These are phyloP conservation scores for Thelonectria rubi DNA, from an alignment of 2,329 filamentous ascomycete species.

Conservation along the genomic window DNA sequence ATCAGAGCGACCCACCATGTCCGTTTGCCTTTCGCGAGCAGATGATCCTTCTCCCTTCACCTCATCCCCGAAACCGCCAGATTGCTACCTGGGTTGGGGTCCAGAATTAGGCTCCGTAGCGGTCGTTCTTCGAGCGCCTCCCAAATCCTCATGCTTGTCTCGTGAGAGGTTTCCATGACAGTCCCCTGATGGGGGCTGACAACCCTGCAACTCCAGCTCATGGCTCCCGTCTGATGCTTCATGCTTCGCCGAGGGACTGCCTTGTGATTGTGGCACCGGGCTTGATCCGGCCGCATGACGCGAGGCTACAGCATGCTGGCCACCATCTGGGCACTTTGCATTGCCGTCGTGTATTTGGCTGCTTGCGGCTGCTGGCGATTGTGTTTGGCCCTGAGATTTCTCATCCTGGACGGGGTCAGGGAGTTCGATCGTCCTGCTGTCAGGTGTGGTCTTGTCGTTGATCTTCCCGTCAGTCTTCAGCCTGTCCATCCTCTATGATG, in stretches of 20 bases:
- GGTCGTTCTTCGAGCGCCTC: background rate
- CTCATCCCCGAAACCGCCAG: background rate
- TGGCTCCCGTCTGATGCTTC: background rate
- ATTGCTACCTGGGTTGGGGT: background rate
- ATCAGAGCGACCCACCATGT: background rate
- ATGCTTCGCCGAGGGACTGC: conserved; percentile 4
- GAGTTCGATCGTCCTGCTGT: background rate
- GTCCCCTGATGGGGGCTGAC: background rate
- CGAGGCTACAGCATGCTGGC: background rate
- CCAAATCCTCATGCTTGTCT: background rate
- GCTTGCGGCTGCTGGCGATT: background rate
- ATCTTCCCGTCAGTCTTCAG: conserved; percentile 26
- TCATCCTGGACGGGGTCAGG: background rate
- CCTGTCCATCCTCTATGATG: conserved; percentile 48
- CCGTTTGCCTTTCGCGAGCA: background rate
- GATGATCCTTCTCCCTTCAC: background rate
- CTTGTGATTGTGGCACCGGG: background rate
- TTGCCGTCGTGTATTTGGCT: background rate
- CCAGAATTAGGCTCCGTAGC: background rate
- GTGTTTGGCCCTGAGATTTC: background rate
- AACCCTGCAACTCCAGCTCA: background rate
- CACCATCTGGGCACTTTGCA: background rate
- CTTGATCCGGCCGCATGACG: background rate
- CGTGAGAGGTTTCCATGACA: background rate
- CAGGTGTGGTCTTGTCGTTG: background rate